Conservation (phyloP, 1,284 basidiomycete genomes). For the Boletus holoroseus region DNA sequence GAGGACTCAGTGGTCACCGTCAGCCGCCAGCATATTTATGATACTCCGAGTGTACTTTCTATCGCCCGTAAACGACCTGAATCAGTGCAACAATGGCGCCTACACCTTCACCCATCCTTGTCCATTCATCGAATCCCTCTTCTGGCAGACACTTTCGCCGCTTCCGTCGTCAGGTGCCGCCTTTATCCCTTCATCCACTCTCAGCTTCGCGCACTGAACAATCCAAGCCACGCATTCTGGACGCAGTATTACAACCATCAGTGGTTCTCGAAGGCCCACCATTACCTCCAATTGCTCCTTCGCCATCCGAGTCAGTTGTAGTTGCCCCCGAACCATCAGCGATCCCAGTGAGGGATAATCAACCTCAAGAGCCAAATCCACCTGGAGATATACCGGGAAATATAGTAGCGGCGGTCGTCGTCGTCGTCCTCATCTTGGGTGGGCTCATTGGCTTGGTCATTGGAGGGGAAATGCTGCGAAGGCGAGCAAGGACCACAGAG, state of each 20-base stretch:
- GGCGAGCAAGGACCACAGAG: conserved; percentile 9
- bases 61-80: not conserved
- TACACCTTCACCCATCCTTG: conserved; percentile 9
- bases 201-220: not conserved
- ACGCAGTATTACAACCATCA: conserved; percentile 8
- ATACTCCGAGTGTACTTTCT: not conserved
- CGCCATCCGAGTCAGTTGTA: conserved; percentile 9
- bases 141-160: conserved; percentile 7
- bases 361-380: conserved; percentile 5
- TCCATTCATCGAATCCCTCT: conserved; percentile 1
- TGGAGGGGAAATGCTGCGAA: conserved; percentile 29
- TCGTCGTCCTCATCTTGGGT: conserved; percentile 28
- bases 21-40: conserved; percentile 31
- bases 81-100: conserved; percentile 21
- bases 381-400: conserved; percentile 20
- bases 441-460: conserved; percentile 27
- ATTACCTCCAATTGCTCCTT: conserved; percentile 1
- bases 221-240: conserved; percentile 7
- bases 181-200: conserved; percentile 2
- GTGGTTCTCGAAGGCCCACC: conserved; percentile 5
- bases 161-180: conserved; percentile 15
- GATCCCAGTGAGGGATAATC: not conserved
- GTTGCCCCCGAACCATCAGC: conserved; percentile 11
- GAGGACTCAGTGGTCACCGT: conserved; percentile 11
- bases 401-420: conserved; percentile 21